Base-by-base conservation (phyloP, 805 yeast species). In the Monosporozyma aquatica region DNA sequence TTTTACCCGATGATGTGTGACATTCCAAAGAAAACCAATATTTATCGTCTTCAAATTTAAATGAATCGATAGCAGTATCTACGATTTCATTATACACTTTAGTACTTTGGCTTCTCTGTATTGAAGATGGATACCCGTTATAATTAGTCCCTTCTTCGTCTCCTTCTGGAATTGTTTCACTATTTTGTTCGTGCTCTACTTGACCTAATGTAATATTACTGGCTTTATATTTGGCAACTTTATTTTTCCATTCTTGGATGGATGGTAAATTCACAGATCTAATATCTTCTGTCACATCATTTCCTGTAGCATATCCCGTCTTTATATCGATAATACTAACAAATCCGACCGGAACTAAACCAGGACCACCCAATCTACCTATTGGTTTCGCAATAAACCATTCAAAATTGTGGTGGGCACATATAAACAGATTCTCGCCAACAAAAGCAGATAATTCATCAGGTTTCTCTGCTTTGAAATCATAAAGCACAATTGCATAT, bases 361-460 rank as follows among this genome's bases (percentile, higher is more conserved):
- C 98, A 0, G 97, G 97, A 1, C 97, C 98, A 21, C 98, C 97
- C 29, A 92, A 69, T 42, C 97, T 71, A 46, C 90, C 94, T 34
- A 92, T 84, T 11, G 96, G 96, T 61, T 92, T 92, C 5, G 97
- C 97, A 46, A 92, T 92, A 54, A 87, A 89, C 99, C 99, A 92
- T 65, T 94, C 99, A 50, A 71, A 83, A 43, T 87, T 87, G 58
- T 90, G 95, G 63, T 90, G 97, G 2, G 99, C 99, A 64, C 96
- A 90, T 10, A 94, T 78, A 24, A 89, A 84, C 47, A 92, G 74
- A 53, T 84, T 82, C 54, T 92, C 99, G 29, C 97, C 97, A 1
- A 84, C 84, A 23, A 63, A 57, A 3, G 90, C 86, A 48, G 82
- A 81, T 49, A 92, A 71, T 64, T 92, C 99, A 65, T 94, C 98